A percentile compares a stretch with the other conserved stretches of the same genome.
These are phyloP conservation scores for Gossypium schwendimanii DNA, from an alignment of 441 rosid species.

Conservation along the genomic window DNA sequence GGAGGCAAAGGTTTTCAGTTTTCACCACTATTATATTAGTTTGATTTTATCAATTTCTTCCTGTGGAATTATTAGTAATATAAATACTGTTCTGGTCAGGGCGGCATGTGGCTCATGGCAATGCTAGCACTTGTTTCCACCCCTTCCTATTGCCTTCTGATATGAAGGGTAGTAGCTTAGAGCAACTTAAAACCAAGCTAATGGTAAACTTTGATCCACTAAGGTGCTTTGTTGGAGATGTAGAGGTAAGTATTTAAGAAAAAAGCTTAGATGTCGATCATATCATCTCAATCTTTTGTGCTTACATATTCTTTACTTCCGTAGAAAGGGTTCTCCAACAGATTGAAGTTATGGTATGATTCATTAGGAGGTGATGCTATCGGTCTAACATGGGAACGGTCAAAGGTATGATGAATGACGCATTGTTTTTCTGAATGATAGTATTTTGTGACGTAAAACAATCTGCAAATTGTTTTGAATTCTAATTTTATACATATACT, in stretches of 20 bases:
- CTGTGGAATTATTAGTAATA: background rate
- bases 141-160: constrained; percentile 52
- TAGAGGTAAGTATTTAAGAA: constrained; percentile 46
- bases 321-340: constrained; percentile 50
- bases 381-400: constrained; percentile 74
- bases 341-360: constrained; percentile 79
- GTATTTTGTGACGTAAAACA: background rate
- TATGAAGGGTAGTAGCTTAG: constrained; percentile 44
- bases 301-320: constrained; percentile 13
- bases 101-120: constrained; percentile 61
- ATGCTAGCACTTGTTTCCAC: constrained; percentile 50
- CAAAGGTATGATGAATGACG: constrained; percentile 45
- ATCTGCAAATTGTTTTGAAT: background rate
- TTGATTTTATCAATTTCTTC: background rate
- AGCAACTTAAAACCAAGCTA: constrained; percentile 47
- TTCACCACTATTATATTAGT: background rate
- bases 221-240: constrained; percentile 51
- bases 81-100: constrained; percentile 34
- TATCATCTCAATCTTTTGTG: background rate
- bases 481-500: background rate
- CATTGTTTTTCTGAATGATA: background rate
- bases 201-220: constrained; percentile 76
- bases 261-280: background rate
- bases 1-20: background rate
- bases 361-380: constrained; percentile 76